Base-by-base conservation (phyloP, 768 basidiomycete genomes). In the Amanita exitialis region DNA sequence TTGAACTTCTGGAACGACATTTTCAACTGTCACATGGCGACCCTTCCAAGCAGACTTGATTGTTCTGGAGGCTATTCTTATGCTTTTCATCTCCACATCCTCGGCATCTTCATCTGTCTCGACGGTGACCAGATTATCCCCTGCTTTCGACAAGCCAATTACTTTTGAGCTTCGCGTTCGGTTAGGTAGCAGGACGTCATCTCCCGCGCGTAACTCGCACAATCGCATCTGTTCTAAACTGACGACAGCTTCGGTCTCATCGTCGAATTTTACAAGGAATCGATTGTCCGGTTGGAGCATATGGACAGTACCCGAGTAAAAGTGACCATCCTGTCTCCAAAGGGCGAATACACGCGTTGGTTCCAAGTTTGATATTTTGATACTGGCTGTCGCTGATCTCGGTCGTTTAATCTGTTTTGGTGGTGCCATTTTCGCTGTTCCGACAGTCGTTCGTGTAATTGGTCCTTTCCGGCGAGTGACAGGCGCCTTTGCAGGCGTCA, bases 291-390 rank as follows among this genome's bases (percentile, higher is more conserved):
- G 58, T 20, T 56, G 51, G 46, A 61, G 55, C 15, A 69, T 67
- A 48, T 78, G 59, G 23, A 86, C 71, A 32, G 64, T 69, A 13
- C 86, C 89, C 15, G 78, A 64, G 60, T 80, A 85, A 64, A 73
- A 90, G 56, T 73, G 72, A 3, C 72, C 74, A 44, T 80, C 79
- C 41, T 66, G 64, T 54, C 69, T 76, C 85, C 84, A 87, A 9
- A 82, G 59, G 7, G 83, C 86, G 57, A 85, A 80, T n/a, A 89
- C 82, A 4, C 78, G 77, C 10, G 81, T 83, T 18, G 75, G 68
- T 5, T 59, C 53, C 23, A 46, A 27, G 28, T 53, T 47, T 12
- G 38, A 44, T 18, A 47, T 44, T 35, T 56, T 56, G 49, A 52
- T 51, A 23, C 59, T 62, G 8, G 58, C 58, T 16, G 68, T 62